Evolutionary conservation across 352 stramenopile genomes (phyloP).

Genomic region (Globisporangium cylindrosporum): DNA sequence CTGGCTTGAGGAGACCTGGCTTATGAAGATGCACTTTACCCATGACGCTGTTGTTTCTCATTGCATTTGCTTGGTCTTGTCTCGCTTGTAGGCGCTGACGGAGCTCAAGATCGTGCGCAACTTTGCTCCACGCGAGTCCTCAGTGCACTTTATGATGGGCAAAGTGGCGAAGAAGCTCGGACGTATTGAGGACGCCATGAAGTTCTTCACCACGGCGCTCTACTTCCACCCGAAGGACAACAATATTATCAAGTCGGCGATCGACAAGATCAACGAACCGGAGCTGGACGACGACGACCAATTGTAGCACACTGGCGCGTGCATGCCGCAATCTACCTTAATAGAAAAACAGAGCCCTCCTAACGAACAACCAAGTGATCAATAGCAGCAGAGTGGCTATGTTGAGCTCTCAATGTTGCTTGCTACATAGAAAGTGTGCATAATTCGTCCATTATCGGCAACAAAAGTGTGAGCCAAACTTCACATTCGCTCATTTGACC

Average conservation of each 20-base stretch:
- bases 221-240: conserved; percentile 98
- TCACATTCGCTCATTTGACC: background rate
- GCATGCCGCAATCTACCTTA: background rate
- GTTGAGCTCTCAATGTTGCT: background rate
- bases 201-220: conserved; percentile 94
- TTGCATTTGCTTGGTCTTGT: background rate
- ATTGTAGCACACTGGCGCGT: conserved; percentile 24
- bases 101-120: conserved; percentile 93
- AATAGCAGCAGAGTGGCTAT: background rate
- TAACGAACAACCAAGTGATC: background rate
- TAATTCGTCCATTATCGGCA: background rate
- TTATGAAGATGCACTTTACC: background rate
- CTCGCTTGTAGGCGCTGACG: conserved; percentile 54
- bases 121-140: conserved; percentile 93
- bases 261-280: conserved; percentile 89
- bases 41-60: background rate
- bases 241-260: conserved; percentile 95
- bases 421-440: conserved; percentile 1
- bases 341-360: background rate
- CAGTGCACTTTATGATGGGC: conserved; percentile 96
- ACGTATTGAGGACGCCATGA: conserved; percentile 91
- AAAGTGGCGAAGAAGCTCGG: conserved; percentile 91
- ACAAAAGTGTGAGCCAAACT: background rate
- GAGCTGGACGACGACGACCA: conserved; percentile 54
- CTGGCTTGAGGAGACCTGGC: background rate